Evolutionary conservation across 2,329 filamentous ascomycete genomes (phyloP), one percentile per base, ranked within the genome.

Genomic region (Fusarium napiforme): DNA sequence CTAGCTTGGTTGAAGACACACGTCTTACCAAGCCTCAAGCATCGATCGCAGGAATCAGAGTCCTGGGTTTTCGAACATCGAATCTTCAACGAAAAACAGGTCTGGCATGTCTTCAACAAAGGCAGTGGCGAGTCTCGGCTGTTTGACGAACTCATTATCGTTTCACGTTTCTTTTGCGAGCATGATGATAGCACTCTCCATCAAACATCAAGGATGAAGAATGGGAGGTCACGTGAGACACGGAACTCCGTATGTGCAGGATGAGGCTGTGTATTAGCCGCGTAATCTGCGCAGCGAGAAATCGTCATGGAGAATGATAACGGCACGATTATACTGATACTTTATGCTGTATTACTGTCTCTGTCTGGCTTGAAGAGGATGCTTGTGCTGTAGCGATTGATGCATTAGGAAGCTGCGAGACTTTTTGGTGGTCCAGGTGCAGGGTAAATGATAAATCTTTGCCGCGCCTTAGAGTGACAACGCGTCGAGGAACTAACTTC

Each of bases 1-100:
- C 79, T 69, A 9, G 80, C 74, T n/a, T 71, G 75, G 7, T 77
- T 73, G 37, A 81, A 82, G 9, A 80, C 56, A 40, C 80, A 82
- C 1, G 72, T 71, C 62, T 81, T 82, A 4, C 75, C 74, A n/a
- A 82, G 71, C 16, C 80, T 73, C 23, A 81, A 52, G 36, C 79
- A 82, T 9, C 80, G 73, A 55, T 82, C 80, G 63, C 79, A 82
- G 5, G 71, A 49, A 2, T 71, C 77, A 6, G 77, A 79, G 19
- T 80, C 75, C 12, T 81, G 79, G 0, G 78, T 78, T 23, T 78
- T 80, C 9, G 78, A 72, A 58, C 80, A 82, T 5, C 78, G 74
- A 14, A 82, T 81, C 9, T 82, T 82, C 1, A 79, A 59, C 2
- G 74, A 69, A 23, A 79, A 79, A 52, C 80, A 82, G 26, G 78